Percentiles rank a stretch among this genome's conserved stretches.
phyloP scores from a whole-genome alignment of 495 filamentous ascomycete genomes.

The Durotheca rogersii region DNA sequence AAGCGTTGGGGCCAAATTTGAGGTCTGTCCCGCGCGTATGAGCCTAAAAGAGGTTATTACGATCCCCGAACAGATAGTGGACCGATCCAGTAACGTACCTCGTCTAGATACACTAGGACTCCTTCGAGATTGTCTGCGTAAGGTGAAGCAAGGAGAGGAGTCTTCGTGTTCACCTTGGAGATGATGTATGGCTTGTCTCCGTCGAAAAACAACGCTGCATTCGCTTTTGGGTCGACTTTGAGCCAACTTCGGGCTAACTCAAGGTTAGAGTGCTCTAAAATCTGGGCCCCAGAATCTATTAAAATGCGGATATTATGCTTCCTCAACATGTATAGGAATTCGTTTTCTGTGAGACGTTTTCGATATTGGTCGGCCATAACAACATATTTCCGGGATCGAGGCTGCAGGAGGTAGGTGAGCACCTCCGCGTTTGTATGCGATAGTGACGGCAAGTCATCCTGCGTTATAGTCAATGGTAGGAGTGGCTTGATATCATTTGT shows the following conservation, averaged over 20 bases:
- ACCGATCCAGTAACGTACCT: slow-evolving; percentile 4
- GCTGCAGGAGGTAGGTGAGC: slow-evolving; percentile 49
- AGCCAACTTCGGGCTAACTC: slow-evolving; percentile 52
- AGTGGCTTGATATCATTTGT: slow-evolving; percentile 53
- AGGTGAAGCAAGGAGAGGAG: slow-evolving; percentile 42
- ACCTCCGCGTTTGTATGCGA: slow-evolving; percentile 56
- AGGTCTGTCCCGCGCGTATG: slow-evolving; percentile 55
- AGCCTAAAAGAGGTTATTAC: slow-evolving; percentile 23
- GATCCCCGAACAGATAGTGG: not conserved
- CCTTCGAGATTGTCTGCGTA: slow-evolving; percentile 43
- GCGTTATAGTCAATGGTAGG: slow-evolving; percentile 52
- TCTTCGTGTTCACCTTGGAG: slow-evolving; percentile 12
- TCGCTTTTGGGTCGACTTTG: slow-evolving; percentile 32
- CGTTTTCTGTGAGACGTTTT: slow-evolving; percentile 37
- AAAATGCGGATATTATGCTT: slow-evolving; percentile 42
- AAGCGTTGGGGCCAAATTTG: slow-evolving; percentile 39
- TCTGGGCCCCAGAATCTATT: slow-evolving; percentile 53
- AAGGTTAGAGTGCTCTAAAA: slow-evolving; percentile 46
- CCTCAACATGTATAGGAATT: slow-evolving; percentile 40
- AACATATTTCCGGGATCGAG: slow-evolving; percentile 42
- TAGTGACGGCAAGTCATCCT: slow-evolving; percentile 48
- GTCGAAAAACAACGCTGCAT: slow-evolving; percentile 38
- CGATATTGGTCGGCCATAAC: slow-evolving; percentile 33
- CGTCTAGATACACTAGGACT: slow-evolving; percentile 40
- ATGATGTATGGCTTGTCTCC: slow-evolving; percentile 43